Evolutionary conservation across 1,284 basidiomycete genomes (phyloP), one percentile per base, ranked within the genome.

Genomic region (Tylopilus sp.): DNA sequence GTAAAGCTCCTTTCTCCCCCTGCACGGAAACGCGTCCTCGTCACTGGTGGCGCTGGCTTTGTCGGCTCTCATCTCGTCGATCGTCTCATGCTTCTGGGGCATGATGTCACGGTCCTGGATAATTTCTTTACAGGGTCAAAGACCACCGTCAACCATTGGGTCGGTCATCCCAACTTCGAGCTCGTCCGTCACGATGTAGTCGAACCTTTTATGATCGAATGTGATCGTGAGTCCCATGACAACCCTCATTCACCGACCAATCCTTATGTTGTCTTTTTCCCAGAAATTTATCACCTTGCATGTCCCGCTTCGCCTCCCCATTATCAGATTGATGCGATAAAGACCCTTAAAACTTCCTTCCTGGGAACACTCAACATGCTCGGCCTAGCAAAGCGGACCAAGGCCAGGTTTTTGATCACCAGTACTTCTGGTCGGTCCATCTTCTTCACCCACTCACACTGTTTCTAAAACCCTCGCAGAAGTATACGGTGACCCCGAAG

Each of bases 91-190:
- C 81, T 97, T 56, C 83, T 97, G 56, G 96, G 96, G 18, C 96
- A 98, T 70, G 95, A 98, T 69, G 94, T 98, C 57, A 94, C 92
- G 46, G 96, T 98, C 49, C 73, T 98, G 47, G 96, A 98, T 75
- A 97, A 97, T 74, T 98, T 98, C 70, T 98, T 98, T 75, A 97
- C 95, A 19, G 96, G 96, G 18, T 91, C 89, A 46, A 95, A 95
- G 71, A 94, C 91, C 29, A 95, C 93, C 44, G 84, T 97, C 57
- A 89, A 86, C 54, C 92, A 95, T 67, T 94, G 91, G 91, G 79
- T 94, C 55, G 96, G 96, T 3, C 96, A 99, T 70, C 96, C 96
- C 52, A 97, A 97, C 74, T 99, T 99, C 61, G 96, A 98, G 72
- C 77, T 98, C 71, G 91, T 98, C 56, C 84, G 96, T 52, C 96